Percentiles rank a stretch among this genome's conserved stretches.
These are phyloP conservation scores for Phytopythium aichiense DNA, from an alignment of 352 stramenopile genomes.

Conservation along the genomic window DNA sequence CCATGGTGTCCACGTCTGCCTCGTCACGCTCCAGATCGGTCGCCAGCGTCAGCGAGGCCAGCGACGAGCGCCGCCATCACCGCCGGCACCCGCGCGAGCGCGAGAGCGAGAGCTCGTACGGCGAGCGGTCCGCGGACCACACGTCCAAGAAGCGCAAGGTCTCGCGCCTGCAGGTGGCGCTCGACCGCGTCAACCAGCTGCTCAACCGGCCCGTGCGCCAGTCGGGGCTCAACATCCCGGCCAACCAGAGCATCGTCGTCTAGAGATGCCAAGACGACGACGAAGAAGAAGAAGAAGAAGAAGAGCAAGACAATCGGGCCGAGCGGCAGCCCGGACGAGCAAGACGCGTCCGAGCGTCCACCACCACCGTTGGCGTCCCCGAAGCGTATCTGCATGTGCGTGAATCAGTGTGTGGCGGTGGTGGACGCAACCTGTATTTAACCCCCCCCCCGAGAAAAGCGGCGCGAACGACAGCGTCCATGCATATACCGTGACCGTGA, in stretches of 20 bases:
- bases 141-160: conserved; percentile 61
- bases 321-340: conserved; percentile 6
- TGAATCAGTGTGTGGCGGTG: conserved; percentile 3
- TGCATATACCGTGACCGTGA: neutral
- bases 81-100: conserved; percentile 11
- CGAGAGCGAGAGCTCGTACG: conserved; percentile 12
- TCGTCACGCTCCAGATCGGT: conserved; percentile 21
- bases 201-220: conserved; percentile 74
- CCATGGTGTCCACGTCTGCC: conserved; percentile 13
- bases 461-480: conserved; percentile 5
- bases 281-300: conserved; percentile 13
- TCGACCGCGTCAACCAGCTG: conserved; percentile 69
- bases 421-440: conserved; percentile 1
- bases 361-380: neutral
- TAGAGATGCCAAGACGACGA: conserved; percentile 18
- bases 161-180: conserved; percentile 54
- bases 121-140: conserved; percentile 21
- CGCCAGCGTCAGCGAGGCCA: conserved; percentile 18
- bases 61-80: conserved; percentile 16
- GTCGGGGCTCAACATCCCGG: conserved; percentile 53
- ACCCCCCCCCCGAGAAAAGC: neutral
- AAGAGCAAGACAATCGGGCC: conserved; percentile 2
- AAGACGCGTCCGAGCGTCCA: neutral
- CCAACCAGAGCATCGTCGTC: conserved; percentile 70
- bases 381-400: neutral